These are phyloP conservation scores for Saccharomyces kudriavzevii DNA, from an alignment of 805 yeast genomes.

Conservation along the genomic window DNA sequence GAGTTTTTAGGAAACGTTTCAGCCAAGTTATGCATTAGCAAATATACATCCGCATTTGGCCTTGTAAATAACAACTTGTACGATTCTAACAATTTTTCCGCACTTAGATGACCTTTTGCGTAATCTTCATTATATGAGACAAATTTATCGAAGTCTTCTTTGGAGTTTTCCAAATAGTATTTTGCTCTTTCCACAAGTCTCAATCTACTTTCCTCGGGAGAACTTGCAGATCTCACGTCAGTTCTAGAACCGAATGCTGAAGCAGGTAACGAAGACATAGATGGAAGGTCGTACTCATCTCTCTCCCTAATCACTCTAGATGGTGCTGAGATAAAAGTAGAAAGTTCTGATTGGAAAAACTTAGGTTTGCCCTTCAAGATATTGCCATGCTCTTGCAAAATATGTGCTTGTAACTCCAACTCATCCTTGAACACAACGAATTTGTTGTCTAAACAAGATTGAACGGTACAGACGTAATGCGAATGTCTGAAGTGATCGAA, in stretches of 20 bases:
- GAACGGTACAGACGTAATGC: slow-evolving; percentile 75
- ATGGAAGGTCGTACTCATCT: slow-evolving; percentile 4
- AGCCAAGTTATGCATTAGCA: slow-evolving; percentile 53
- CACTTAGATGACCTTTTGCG: slow-evolving; percentile 39
- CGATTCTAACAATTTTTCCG: slow-evolving; percentile 38
- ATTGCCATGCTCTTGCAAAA: slow-evolving; percentile 63
- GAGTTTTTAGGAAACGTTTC: slow-evolving; percentile 47
- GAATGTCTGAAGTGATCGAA: slow-evolving; percentile 63
- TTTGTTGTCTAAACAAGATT: slow-evolving; percentile 73
- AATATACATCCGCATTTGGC: slow-evolving; percentile 41
- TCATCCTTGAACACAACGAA: slow-evolving; percentile 89
- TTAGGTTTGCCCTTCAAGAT: slow-evolving; percentile 25
- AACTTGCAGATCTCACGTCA: slow-evolving; percentile 20
- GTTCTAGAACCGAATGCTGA: not conserved
- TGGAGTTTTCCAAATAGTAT: slow-evolving; percentile 58
- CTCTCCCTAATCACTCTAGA: slow-evolving; percentile 21
- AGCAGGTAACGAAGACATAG: not conserved
- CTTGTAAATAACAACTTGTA: slow-evolving; percentile 44
- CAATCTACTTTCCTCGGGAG: slow-evolving; percentile 42
- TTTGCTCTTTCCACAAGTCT: slow-evolving; percentile 81
- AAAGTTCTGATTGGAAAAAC: slow-evolving; percentile 51
- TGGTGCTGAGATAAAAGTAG: slow-evolving; percentile 43
- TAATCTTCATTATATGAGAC: slow-evolving; percentile 40
- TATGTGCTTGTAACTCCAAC: slow-evolving; percentile 79
- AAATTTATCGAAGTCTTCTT: slow-evolving; percentile 41